These are phyloP conservation scores for Epichloe elymi DNA, from an alignment of 2,329 filamentous ascomycete genomes.

Conservation along the genomic window DNA sequence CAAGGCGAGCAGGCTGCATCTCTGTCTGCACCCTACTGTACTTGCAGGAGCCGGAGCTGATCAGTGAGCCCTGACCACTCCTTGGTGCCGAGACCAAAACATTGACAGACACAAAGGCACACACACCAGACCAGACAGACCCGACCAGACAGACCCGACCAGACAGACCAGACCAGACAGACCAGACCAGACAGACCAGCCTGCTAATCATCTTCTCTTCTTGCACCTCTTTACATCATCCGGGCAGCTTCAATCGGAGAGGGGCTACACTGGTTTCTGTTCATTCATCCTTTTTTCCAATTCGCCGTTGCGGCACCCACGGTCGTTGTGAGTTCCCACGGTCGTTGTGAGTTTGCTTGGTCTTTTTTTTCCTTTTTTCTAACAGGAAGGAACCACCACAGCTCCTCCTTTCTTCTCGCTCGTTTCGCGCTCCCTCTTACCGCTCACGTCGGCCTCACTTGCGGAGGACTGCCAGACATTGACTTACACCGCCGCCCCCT, in stretches of 20 bases:
- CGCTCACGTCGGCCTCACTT: not conserved
- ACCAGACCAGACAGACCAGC: too few species aligned
- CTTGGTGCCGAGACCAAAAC: too few species aligned
- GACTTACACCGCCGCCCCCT: conserved; percentile 5
- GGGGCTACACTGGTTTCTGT: not conserved
- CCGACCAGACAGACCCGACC: too few species aligned
- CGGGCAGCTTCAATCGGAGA: not conserved
- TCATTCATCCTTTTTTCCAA: not conserved
- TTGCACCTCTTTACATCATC: not conserved
- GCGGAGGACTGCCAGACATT: conserved; percentile 2
- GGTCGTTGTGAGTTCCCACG: conserved; percentile 2
- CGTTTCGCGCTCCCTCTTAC: not conserved
- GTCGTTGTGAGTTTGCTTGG: not conserved
- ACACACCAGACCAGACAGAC: too few species aligned
- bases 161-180: too few species aligned
- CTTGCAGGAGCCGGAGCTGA: too few species aligned
- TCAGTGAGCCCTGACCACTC: too few species aligned
- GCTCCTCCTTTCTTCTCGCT: not conserved
- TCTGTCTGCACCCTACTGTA: too few species aligned
- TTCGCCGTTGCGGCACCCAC: conserved; percentile 1
- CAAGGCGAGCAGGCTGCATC: too few species aligned
- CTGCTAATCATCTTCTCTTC: too few species aligned
- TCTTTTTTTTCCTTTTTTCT: too few species aligned
- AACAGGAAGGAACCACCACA: conserved; percentile 1
- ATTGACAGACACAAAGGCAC: too few species aligned